phyloP scores from a whole-genome alignment of 352 stramenopile species.

The Phytophthora pinifolia region DNA sequence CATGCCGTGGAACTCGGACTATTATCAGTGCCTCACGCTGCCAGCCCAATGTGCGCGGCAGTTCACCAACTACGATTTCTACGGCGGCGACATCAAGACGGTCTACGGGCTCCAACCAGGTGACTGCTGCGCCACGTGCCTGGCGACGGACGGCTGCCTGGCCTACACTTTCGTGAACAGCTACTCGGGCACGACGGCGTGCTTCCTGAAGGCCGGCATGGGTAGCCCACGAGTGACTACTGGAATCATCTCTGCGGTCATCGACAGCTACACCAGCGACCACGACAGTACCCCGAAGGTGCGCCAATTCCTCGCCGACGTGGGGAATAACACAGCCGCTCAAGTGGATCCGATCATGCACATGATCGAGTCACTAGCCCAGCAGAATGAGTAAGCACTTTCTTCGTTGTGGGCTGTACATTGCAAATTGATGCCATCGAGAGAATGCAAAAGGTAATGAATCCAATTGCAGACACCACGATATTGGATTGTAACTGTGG shows the following conservation, averaged over 20 bases:
- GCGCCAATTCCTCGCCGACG: slow-evolving; percentile 7
- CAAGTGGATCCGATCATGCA: slow-evolving; percentile 8
- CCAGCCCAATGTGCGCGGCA: slow-evolving; percentile 33
- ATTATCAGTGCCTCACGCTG: slow-evolving; percentile 44
- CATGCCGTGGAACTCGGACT: slow-evolving; percentile 43
- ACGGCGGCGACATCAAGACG: slow-evolving; percentile 40
- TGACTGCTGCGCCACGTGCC: slow-evolving; percentile 41
- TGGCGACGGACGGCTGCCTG: slow-evolving; percentile 36
- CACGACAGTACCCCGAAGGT: slow-evolving; percentile 27
- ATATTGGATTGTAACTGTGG: too few species aligned
- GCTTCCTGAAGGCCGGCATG: slow-evolving; percentile 37
- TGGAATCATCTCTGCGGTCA: slow-evolving; percentile 28
- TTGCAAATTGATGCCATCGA: too few species aligned
- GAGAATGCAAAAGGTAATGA: too few species aligned
- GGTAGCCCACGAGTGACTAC: slow-evolving; percentile 9
- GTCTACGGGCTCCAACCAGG: slow-evolving; percentile 33
- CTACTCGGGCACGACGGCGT: slow-evolving; percentile 31
- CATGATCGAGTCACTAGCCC: slow-evolving; percentile 5
- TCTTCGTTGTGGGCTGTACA: background rate
- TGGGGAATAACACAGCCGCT: slow-evolving; percentile 1
- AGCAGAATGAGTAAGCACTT: background rate
- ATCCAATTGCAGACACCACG: too few species aligned
- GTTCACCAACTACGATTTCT: slow-evolving; percentile 40
- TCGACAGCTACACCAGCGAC: slow-evolving; percentile 31
- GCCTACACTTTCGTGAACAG: slow-evolving; percentile 56